Evolutionary conservation across 768 basidiomycete genomes (phyloP).

Genomic region (Lactarius hatsudake): DNA sequence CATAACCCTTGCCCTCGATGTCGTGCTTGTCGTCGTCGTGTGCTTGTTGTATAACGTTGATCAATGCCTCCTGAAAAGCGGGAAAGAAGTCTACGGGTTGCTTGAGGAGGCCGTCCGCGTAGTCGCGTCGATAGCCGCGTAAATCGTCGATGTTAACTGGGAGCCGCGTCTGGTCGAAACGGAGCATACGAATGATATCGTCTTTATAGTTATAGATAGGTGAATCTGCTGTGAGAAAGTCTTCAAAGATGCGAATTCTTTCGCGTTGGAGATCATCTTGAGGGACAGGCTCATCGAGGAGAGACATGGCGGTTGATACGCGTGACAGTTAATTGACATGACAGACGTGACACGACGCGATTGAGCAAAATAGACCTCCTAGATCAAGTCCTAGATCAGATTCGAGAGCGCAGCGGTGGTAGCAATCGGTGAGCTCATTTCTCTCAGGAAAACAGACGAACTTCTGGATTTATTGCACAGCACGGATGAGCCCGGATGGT

Average conservation of each 20-base stretch:
- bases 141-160: conserved; percentile 95
- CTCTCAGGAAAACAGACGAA: too few relatives aligned
- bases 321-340: conserved; percentile 11
- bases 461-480: too few relatives aligned
- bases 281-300: conserved; percentile 53
- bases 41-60: conserved; percentile 66
- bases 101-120: conserved; percentile 84
- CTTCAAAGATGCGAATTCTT: conserved; percentile 74
- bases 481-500: too few relatives aligned
- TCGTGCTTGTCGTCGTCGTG: conserved; percentile 81
- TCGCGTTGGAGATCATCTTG: conserved; percentile 74
- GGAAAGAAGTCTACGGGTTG: conserved; percentile 84
- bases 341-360: conserved; percentile 34
- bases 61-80: conserved; percentile 84
- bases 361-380: too few relatives aligned
- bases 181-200: conserved; percentile 79
- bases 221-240: conserved; percentile 72
- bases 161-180: conserved; percentile 79
- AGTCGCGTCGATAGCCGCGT: conserved; percentile 87
- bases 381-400: too few relatives aligned
- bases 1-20: conserved; percentile 74
- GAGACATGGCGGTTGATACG: conserved; percentile 33
- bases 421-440: too few relatives aligned
- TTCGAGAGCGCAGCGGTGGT: too few relatives aligned
- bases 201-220: conserved; percentile 78